These are phyloP conservation scores for Colletotrichum eleusines DNA, from an alignment of 2,329 filamentous ascomycete species.

Conservation along the genomic window DNA sequence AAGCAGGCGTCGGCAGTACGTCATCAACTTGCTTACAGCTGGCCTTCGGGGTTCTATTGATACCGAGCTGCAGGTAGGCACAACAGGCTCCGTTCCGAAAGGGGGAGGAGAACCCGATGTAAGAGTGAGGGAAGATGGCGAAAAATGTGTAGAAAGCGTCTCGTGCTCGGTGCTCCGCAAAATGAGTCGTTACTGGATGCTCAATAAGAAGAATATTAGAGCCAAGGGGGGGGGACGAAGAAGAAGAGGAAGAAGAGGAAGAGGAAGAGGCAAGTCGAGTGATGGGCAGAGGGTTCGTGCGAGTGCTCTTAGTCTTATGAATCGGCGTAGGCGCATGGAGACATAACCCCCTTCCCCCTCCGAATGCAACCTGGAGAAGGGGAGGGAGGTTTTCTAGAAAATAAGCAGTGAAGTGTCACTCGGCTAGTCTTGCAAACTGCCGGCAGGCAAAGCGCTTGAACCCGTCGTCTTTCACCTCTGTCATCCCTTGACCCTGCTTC, in stretches of 20 bases:
- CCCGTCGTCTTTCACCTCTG: conserved; percentile 4
- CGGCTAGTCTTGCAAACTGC: conserved; percentile 1
- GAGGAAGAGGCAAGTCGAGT: not conserved
- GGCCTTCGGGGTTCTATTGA: conserved; percentile 6
- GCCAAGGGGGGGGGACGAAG: not conserved
- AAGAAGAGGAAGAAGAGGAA: too few species aligned
- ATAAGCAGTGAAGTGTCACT: conserved; percentile 2
- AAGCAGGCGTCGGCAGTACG: conserved; percentile 20
- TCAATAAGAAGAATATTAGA: not conserved
- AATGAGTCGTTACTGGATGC: not conserved
- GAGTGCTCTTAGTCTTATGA: conserved; percentile 26
- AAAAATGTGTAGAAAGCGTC: not conserved
- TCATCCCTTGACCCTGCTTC: conserved; percentile 13
- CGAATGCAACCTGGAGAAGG: not conserved
- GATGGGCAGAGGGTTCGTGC: conserved; percentile 16
- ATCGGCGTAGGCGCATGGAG: conserved; percentile 5
- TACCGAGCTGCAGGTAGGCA: conserved; percentile 17
- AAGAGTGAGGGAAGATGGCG: not conserved
- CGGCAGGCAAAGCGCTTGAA: conserved; percentile 24
- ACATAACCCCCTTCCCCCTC: not conserved
- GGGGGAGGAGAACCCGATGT: not conserved
- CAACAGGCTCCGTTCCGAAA: conserved; percentile 10
- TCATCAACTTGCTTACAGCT: conserved; percentile 22
- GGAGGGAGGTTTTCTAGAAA: conserved; percentile 22
- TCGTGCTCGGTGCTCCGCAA: not conserved